Percentiles rank a stretch among this genome's conserved stretches.
These are phyloP conservation scores for Stachybotrys chartarum DNA, from an alignment of 2,329 filamentous ascomycete genomes.

Conservation along the genomic window DNA sequence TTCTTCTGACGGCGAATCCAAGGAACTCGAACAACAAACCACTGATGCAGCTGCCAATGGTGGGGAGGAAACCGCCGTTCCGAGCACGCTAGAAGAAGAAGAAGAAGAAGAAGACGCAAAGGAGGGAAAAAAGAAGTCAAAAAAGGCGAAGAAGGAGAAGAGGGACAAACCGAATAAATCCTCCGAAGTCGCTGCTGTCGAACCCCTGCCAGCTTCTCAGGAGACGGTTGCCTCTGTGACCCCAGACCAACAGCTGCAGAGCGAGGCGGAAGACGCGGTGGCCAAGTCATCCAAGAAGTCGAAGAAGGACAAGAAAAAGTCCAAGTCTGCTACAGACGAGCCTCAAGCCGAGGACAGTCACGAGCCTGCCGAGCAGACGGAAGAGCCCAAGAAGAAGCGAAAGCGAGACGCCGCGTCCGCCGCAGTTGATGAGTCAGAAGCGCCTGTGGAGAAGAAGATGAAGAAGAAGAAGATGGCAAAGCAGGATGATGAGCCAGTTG, in stretches of 20 bases:
- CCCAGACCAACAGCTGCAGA: neutral
- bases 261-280: neutral
- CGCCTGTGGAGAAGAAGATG: constrained; percentile 11
- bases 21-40: neutral
- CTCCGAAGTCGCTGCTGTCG: neutral
- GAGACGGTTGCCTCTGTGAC: neutral
- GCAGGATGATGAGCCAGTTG: constrained; percentile 5
- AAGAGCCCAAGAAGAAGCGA: constrained; percentile 27
- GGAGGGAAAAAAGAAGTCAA: constrained; percentile 6
- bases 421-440: constrained; percentile 15
- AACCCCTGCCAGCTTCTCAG: neutral
- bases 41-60: neutral
- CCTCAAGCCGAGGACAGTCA: constrained; percentile 5
- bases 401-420: constrained; percentile 9
- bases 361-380: constrained; percentile 15
- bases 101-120: neutral
- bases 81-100: neutral
- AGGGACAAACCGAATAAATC: neutral
- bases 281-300: constrained; percentile 4
- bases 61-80: constrained; percentile 9
- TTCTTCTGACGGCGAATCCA: constrained; percentile 9
- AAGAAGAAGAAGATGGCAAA: constrained; percentile 15
- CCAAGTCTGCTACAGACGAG: constrained; percentile 1
- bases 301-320: constrained; percentile 8
- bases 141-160: constrained; percentile 10